Conservation (phyloP, 345 rosid species). For the Eucalyptus tenuipes region DNA sequence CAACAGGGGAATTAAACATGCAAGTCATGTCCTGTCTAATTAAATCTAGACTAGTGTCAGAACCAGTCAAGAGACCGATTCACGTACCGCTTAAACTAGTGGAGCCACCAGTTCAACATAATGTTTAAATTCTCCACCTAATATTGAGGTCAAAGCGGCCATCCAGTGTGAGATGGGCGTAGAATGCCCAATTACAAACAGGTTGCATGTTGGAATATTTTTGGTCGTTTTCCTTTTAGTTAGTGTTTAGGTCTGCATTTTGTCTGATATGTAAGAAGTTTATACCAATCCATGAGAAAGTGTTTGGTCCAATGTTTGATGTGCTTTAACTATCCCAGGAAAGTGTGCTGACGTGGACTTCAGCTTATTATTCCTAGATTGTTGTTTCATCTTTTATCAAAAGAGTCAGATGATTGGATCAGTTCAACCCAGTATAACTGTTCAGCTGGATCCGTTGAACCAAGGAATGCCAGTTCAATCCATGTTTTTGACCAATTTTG, state of each 20-base stretch:
- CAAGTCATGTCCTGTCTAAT: background rate
- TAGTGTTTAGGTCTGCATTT: background rate
- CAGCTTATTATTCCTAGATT: background rate
- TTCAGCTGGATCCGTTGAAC: background rate
- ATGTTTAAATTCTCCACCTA: background rate
- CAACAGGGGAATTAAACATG: background rate
- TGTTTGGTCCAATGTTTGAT: background rate
- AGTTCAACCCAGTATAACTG: background rate
- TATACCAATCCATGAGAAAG: background rate
- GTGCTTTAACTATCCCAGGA: background rate
- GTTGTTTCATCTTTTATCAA: background rate
- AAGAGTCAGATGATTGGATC: background rate
- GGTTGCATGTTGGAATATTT: background rate
- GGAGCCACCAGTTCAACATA: background rate
- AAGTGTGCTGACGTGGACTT: background rate
- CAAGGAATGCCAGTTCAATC: background rate
- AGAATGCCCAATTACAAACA: background rate
- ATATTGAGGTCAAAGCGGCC: background rate
- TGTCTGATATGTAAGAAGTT: background rate
- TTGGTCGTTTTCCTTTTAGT: background rate
- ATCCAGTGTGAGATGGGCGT: background rate
- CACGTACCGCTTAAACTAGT: background rate
- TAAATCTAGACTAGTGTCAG: background rate
- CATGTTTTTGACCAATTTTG: background rate
- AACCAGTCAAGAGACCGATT: background rate